These are phyloP conservation scores for Lolium multiflorum DNA, from an alignment of 176 grass and related monocot species.

Conservation along the genomic window DNA sequence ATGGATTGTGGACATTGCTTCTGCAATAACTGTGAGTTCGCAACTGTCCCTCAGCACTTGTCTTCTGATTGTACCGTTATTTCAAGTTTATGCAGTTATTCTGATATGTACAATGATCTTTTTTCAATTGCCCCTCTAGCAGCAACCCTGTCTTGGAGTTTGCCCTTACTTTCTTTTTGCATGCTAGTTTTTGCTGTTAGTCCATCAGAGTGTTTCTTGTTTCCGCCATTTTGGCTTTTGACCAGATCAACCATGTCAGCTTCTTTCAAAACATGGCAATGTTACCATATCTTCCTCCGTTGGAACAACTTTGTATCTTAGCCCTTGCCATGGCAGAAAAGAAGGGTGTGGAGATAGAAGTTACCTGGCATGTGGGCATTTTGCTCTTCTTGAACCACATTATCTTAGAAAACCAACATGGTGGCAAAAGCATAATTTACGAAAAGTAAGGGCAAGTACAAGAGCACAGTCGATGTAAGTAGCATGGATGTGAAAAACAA, in stretches of 20 bases:
- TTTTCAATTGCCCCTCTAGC: neutral
- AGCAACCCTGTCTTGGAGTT: neutral
- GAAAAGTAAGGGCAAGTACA: neutral
- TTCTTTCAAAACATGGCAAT: neutral
- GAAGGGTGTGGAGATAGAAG: neutral
- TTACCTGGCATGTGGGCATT: neutral
- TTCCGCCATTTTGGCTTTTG: neutral
- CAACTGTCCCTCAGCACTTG: neutral
- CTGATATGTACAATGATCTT: neutral
- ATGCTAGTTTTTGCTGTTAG: neutral
- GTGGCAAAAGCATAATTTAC: neutral
- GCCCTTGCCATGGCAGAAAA: neutral
- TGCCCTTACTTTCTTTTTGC: neutral
- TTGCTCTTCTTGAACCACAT: neutral
- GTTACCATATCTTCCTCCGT: neutral
- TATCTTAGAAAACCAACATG: neutral
- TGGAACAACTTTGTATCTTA: neutral
- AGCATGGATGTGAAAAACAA: neutral
- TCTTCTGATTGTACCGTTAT: conserved; percentile 29
- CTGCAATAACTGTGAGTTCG: conserved; percentile 68
- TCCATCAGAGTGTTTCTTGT: neutral
- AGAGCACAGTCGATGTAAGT: neutral
- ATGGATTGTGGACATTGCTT: conserved; percentile 72
- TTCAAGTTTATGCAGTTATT: neutral
- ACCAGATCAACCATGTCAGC: neutral